Evolutionary conservation across 345 rosid species (phyloP).

Genomic region (Syzygium aromaticum): DNA sequence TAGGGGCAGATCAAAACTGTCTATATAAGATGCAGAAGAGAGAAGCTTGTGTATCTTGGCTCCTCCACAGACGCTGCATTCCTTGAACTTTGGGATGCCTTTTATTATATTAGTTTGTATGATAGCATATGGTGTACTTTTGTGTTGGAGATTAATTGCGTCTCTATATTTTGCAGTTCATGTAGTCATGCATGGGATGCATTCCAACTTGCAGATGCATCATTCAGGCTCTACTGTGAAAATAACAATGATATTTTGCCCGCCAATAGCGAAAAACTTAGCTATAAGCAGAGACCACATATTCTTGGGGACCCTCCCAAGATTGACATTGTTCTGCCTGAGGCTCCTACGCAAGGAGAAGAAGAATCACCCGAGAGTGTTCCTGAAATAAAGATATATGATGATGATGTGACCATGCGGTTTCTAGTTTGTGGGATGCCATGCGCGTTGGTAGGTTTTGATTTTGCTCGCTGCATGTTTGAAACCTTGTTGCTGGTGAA

Average conservation of each 20-base stretch:
- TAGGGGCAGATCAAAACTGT: neutral
- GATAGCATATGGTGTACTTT: neutral
- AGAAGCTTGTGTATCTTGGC: neutral
- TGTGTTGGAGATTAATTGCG: neutral
- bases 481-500: neutral
- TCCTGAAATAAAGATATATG: slow-evolving; percentile 86
- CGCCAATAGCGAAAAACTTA: slow-evolving; percentile 31
- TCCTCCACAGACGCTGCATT: neutral
- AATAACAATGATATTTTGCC: slow-evolving; percentile 23
- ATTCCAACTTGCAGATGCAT: slow-evolving; percentile 82
- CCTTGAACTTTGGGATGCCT: neutral
- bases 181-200: slow-evolving; percentile 91
- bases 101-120: neutral
- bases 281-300: slow-evolving; percentile 47
- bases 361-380: slow-evolving; percentile 65
- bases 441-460: slow-evolving; percentile 45
- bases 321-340: slow-evolving; percentile 59
- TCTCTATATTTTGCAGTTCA: slow-evolving; percentile 49
- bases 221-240: slow-evolving; percentile 69
- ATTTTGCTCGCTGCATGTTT: slow-evolving; percentile 2
- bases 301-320: slow-evolving; percentile 93
- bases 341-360: slow-evolving; percentile 56
- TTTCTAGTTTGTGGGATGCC: slow-evolving; percentile 87
- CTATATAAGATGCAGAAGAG: neutral
- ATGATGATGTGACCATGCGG: slow-evolving; percentile 79